Conservation (phyloP, 2,329 filamentous ascomycete species). For the Beauveria sp. region DNA sequence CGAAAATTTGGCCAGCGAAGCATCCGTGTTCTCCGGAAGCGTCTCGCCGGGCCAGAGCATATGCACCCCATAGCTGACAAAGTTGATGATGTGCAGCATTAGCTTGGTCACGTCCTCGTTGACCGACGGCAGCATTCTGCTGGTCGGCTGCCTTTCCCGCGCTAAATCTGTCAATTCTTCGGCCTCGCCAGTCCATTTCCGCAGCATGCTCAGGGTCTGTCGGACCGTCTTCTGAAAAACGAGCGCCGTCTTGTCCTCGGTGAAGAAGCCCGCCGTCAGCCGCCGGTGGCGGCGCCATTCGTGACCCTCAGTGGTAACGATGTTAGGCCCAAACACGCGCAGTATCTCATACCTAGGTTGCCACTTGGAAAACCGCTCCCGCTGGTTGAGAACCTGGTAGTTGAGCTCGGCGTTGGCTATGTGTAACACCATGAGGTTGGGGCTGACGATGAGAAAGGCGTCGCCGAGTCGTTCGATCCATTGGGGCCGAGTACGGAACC, state of each 20-base stretch:
- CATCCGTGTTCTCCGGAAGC: slow-evolving; percentile 33
- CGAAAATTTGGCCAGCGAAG: slow-evolving; percentile 41
- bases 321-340: slow-evolving; percentile 57
- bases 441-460: slow-evolving; percentile 56
- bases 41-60: slow-evolving; percentile 57
- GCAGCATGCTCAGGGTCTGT: slow-evolving; percentile 56
- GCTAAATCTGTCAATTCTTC: slow-evolving; percentile 20
- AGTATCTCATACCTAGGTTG: slow-evolving; percentile 29
- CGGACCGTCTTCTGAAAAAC: slow-evolving; percentile 55
- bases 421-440: slow-evolving; percentile 43
- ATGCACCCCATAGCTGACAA: slow-evolving; percentile 62
- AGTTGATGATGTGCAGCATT: slow-evolving; percentile 50
- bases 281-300: slow-evolving; percentile 69
- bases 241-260: slow-evolving; percentile 64
- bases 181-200: slow-evolving; percentile 42
- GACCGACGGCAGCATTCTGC: slow-evolving; percentile 44
- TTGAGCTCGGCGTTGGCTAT: slow-evolving; percentile 59
- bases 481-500: slow-evolving; percentile 46
- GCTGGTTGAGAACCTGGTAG: slow-evolving; percentile 55
- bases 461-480: slow-evolving; percentile 55
- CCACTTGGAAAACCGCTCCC: slow-evolving; percentile 58
- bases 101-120: slow-evolving; percentile 59
- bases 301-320: slow-evolving; percentile 61
- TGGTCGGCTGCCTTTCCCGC: background rate
- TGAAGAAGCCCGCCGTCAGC: slow-evolving; percentile 63